Base-by-base conservation (phyloP, 129 eudicot genomes). In the Saussurea involucrata region DNA sequence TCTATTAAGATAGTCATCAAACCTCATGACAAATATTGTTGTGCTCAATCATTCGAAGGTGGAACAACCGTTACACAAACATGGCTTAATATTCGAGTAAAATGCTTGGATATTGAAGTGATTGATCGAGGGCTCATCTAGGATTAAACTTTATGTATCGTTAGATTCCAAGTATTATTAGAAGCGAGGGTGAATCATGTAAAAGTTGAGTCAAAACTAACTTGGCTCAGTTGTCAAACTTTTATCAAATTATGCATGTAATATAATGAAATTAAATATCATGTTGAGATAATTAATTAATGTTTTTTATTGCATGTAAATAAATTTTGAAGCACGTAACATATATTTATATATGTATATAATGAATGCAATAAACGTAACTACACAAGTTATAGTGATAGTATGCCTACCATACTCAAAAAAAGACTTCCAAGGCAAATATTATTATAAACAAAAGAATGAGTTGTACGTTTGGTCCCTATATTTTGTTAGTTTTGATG, bases 341-440 rank as follows among this genome's bases (percentile, higher is more conserved):
- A 71, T 71, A 44, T 42, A 44, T 61, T 72, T 17, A 72, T 34
- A 72, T 61, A 58, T 32, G 24, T 32, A 73, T 73, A 31, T 73
- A 58, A 73, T 22, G 13, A 9, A 12, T 17, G 57, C 57, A 73
- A 73, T 60, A 33, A 58, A 60, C 20, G 22, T 33, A 31, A 73
- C 57, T 31, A 73, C 69, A 34, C 37, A 73, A 73, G 78, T 60
- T 73, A 73, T 12, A 21, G 49, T 32, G 68, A 73, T 24, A 12
- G 33, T 24, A 6, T 34, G 57, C 78, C 78, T 55, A 58, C 49
- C 57, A 58, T 73, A 34, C 31, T 46, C 60, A 18, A 32, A 61
- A 58, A 34, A 73, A 11, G 29, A 73, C 53, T 31, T 57, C 64
- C 31, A 73, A 29, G 4, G 0, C 33, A n/a, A 33, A 10, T 5